Base-by-base conservation (phyloP, 2,329 filamentous ascomycete genomes). In the Talaromyces atroroseus region DNA sequence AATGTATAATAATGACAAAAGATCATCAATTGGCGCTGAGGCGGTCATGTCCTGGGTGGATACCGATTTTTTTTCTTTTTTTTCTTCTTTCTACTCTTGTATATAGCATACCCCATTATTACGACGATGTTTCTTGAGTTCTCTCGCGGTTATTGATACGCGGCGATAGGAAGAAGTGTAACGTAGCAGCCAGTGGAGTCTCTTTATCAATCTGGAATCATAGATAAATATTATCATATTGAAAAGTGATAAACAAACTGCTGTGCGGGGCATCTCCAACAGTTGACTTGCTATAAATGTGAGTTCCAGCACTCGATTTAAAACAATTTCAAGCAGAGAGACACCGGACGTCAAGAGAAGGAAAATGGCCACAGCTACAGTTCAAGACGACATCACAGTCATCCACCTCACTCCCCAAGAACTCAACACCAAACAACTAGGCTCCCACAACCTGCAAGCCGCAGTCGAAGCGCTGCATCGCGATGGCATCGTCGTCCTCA, bases 401-500 rank as follows among this genome's bases (percentile, higher is more conserved):
- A 49, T 61, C 48, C 49, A 57, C 20, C 52, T 56, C 26, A 54
- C 40, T 24, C 38, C 57, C 3, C 5, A 47, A 52, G 16, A 59
- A 38, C 49, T 63, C 57, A 29, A 47, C 52, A 32, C 56, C 21
- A 58, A 60, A 58, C 48, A 58, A 46, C 48, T 66, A 24, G 47
- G 56, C 53, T 61, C 63, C 0, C 63, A 63, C 48, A 65, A 64
- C 34, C 62, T 66, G 2, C 62, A 66, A 61, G 38, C 54, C 4
- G 58, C 63, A 5, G 24, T 66, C 40, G 60, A 64, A 58, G 63
- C 63, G 16, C 63, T 74, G 5, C 69, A 74, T 59, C 62, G 63
- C 34, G 71, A 73, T 54, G 71, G 73, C 36, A 66, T 75, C 23
- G 63, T 75, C 49, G 63, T 74, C 12, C 64, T 75, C 40, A 61